phyloP scores from a whole-genome alignment of 306 rosid species.

The Begonia fuchsioides region DNA sequence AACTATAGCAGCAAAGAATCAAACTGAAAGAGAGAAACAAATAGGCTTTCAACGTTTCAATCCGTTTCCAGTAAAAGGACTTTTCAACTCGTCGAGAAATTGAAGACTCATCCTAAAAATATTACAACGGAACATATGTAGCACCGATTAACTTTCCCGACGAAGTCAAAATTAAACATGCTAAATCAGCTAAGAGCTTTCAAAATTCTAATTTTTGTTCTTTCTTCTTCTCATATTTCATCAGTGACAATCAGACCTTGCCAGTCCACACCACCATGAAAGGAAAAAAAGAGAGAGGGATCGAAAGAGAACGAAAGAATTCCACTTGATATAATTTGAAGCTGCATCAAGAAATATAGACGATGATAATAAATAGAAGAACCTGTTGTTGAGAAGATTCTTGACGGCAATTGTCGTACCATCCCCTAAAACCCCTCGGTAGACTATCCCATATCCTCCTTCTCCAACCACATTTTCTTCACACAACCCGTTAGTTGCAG shows the following conservation, averaged over 20 bases:
- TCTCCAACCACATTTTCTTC: slow-evolving; percentile 87
- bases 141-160: too few species aligned
- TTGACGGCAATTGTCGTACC: slow-evolving; percentile 73
- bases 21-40: too few species aligned
- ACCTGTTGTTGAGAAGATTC: slow-evolving; percentile 94
- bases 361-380: not conserved
- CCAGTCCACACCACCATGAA: not conserved
- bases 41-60: too few species aligned
- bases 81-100: too few species aligned
- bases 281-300: not conserved
- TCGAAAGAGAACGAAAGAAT: not conserved
- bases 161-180: too few species aligned
- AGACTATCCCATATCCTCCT: slow-evolving; percentile 97
- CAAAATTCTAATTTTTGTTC: not conserved
- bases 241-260: too few species aligned
- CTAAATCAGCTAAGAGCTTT: too few species aligned
- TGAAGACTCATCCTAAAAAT: too few species aligned
- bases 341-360: not conserved
- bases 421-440: slow-evolving; percentile 55
- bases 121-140: too few species aligned
- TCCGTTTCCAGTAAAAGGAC: too few species aligned
- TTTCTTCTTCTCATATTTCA: not conserved
- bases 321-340: not conserved
- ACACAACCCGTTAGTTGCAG: slow-evolving; percentile 62
- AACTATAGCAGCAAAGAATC: too few species aligned